Evolutionary conservation across 2,329 filamentous ascomycete species (phyloP), one percentile per base, ranked within the genome.

Genomic region (Coniella vitis): DNA sequence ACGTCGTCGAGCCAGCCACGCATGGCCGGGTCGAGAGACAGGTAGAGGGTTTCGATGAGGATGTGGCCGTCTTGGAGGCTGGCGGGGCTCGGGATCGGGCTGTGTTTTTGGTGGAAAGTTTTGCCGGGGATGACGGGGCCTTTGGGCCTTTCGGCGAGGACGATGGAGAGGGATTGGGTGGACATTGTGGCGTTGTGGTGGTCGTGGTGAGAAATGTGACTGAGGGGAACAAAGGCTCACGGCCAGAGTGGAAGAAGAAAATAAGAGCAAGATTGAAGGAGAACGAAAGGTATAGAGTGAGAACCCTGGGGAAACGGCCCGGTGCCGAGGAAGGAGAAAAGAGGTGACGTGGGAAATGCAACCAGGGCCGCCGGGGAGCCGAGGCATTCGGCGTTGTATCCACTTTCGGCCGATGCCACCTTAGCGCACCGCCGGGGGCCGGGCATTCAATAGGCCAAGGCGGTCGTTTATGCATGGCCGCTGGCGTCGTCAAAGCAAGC

Each of bases 11-110:
- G 66, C 78, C 78, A 82, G 55, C 78, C 76, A 55, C 80, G 73
- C 79, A 84, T 83, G 2, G 79, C 78, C 0, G 80, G 79, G 62
- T 84, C 80, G 37, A 83, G 68, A 13, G 75, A 79, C 35, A 83
- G 69, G 58, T 82, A 83, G 48, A 79, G 57, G 2, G 59, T 59
- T 53, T 70, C 66, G 45, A 72, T 57, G 9, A 83, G 68, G 40
- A 83, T 63, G 55, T 81, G 65, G 56, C 77, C 77, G 64, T 73
- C 68, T 58, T 76, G 69, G 13, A 67, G 60, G 47, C 64, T 62
- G 19, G 65, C 64, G 12, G 71, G 67, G 5, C 72, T 65, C 56
- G 77, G 76, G 3, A 77, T 70, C 1, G 76, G 69, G 1, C 71
- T 65, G 39, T 67, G 69, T 58, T 78, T 73, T 35, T 74, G 59